A percentile compares a stretch with the other conserved stretches of the same genome.
These are phyloP conservation scores for Russula lepida DNA, from an alignment of 768 basidiomycete genomes.

Conservation along the genomic window DNA sequence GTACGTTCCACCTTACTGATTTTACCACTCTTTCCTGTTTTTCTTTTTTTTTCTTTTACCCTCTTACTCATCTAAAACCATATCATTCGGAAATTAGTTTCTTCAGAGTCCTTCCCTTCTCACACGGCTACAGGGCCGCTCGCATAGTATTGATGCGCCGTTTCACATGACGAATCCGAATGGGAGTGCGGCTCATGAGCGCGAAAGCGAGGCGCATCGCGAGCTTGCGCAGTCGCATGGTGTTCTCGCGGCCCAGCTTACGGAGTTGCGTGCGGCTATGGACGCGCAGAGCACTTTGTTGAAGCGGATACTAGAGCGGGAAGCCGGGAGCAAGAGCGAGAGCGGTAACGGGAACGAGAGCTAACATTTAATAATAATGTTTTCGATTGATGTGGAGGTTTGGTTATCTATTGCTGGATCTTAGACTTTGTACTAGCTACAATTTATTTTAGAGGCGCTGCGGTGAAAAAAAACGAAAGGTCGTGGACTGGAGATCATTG, in stretches of 20 bases:
- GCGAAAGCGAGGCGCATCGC: constrained; percentile 46
- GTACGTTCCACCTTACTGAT: neutral
- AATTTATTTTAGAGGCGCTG: too few species aligned
- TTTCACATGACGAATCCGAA: neutral
- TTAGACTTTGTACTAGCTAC: neutral
- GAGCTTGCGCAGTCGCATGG: constrained; percentile 61
- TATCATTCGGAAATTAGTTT: neutral
- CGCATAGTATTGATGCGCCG: neutral
- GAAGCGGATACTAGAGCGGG: constrained; percentile 23
- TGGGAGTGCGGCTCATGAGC: constrained; percentile 16
- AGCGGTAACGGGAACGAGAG: constrained; percentile 3
- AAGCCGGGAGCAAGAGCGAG: neutral
- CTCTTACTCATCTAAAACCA: neutral
- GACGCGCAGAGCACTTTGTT: constrained; percentile 53
- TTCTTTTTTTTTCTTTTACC: too few species aligned
- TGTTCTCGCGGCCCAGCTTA: constrained; percentile 57
- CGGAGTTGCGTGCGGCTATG: constrained; percentile 45
- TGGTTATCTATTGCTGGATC: neutral
- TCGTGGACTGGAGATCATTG: too few species aligned
- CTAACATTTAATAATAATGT: neutral
- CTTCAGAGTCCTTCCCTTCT: constrained; percentile 1
- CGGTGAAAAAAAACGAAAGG: too few species aligned
- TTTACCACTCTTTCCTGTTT: neutral
- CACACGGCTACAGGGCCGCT: neutral
- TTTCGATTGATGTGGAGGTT: neutral